phyloP scores from a whole-genome alignment of 2,329 filamentous ascomycete species.

The Cladosporium halotolerans region DNA sequence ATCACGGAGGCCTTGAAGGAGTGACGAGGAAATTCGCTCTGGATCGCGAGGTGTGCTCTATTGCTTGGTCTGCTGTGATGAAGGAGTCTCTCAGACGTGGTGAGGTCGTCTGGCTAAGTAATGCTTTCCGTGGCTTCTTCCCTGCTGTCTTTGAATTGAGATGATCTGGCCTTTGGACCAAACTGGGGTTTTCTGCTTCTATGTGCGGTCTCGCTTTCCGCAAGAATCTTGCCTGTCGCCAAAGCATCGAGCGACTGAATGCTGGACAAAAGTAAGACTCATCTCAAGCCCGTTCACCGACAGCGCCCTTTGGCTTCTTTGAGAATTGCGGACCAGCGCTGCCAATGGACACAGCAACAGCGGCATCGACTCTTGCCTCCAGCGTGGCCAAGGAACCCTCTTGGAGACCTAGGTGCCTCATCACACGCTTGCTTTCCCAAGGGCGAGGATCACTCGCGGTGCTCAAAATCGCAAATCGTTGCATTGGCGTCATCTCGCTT shows the following conservation, averaged over 20 bases:
- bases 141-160: conserved; percentile 19
- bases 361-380: background rate
- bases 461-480: conserved; percentile 1
- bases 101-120: conserved; percentile 83
- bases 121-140: conserved; percentile 72
- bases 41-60: conserved; percentile 58
- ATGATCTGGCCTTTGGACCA: background rate
- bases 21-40: conserved; percentile 81
- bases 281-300: background rate
- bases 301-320: background rate
- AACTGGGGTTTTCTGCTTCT: too few relatives aligned
- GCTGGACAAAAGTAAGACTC: background rate
- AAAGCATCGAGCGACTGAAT: background rate
- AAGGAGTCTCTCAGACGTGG: conserved; percentile 57
- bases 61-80: conserved; percentile 51
- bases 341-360: background rate
- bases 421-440: background rate
- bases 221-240: background rate
- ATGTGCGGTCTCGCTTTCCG: background rate
- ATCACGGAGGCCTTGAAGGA: conserved; percentile 73
- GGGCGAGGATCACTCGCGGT: background rate
- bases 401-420: background rate
- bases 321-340: background rate
- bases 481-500: background rate
- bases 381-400: background rate